phyloP scores from a whole-genome alignment of 176 grass and related monocot species.

The Lolium multiflorum region DNA sequence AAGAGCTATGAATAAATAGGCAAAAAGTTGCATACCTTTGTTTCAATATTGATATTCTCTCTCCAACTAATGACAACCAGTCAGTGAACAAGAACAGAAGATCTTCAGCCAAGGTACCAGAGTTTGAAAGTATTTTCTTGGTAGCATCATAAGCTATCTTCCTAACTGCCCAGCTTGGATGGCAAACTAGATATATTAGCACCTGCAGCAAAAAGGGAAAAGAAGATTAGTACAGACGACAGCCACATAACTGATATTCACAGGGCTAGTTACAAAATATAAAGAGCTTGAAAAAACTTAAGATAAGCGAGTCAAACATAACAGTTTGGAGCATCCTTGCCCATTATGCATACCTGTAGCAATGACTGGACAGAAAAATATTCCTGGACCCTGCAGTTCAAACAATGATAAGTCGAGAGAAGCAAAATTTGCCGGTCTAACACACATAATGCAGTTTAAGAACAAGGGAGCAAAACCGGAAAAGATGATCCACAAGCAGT shows the following conservation, averaged over 20 bases:
- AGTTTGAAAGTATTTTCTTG: constrained; percentile 65
- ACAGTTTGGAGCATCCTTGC: constrained; percentile 18
- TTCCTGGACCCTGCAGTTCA: constrained; percentile 73
- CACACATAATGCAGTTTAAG: constrained; percentile 24
- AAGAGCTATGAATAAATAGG: constrained; percentile 2
- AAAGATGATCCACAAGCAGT: constrained; percentile 77
- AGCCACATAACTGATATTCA: background rate
- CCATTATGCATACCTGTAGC: constrained; percentile 65
- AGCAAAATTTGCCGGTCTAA: background rate
- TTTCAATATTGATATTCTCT: constrained; percentile 71
- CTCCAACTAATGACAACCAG: constrained; percentile 77
- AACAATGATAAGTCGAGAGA: constrained; percentile 26
- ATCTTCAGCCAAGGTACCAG: constrained; percentile 61
- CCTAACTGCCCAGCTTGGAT: constrained; percentile 90
- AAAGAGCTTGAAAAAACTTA: no score
- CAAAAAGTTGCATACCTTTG: constrained; percentile 52
- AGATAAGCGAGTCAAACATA: no score
- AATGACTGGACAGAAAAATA: constrained; percentile 75
- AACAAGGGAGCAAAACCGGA: constrained; percentile 59
- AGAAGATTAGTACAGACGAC: constrained; percentile 37
- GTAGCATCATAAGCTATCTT: constrained; percentile 71
- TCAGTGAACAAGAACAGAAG: constrained; percentile 69
- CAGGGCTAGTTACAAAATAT: no score
- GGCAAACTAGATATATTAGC: constrained; percentile 79
- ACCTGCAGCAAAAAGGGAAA: constrained; percentile 52